Conservation (phyloP, 768 basidiomycete species). For the Mycena alexandri region DNA sequence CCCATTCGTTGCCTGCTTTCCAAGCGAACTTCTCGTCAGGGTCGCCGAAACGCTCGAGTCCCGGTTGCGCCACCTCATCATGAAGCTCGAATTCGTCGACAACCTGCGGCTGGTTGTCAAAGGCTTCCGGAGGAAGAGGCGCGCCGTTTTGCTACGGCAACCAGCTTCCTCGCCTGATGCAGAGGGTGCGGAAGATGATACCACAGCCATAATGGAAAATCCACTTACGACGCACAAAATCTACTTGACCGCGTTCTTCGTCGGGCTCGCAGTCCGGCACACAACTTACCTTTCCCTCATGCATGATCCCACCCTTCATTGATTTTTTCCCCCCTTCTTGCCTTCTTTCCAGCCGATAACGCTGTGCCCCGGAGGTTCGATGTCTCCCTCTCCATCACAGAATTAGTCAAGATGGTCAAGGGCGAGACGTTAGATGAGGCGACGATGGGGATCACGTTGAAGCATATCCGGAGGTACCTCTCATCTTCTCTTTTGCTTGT, state of each 20-base stretch:
- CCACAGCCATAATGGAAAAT: too few relatives aligned
- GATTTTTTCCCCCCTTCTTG: too few relatives aligned
- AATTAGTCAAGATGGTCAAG: conserved; percentile 81
- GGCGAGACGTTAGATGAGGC: conserved; percentile 76
- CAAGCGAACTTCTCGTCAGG: conserved; percentile 45
- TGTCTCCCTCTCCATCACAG: conserved; percentile 80
- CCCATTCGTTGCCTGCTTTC: too few relatives aligned
- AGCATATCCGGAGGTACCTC: conserved; percentile 59
- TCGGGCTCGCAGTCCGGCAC: conserved; percentile 92
- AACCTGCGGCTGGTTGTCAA: conserved; percentile 90
- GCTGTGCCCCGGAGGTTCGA: conserved; percentile 43
- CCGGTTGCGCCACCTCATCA: conserved; percentile 92
- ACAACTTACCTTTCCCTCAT: conserved; percentile 61
- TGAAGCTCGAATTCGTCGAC: conserved; percentile 97
- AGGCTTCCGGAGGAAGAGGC: conserved; percentile 94
- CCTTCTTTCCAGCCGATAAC: conserved; percentile 13
- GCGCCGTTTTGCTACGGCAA: conserved; percentile 81
- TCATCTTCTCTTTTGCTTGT: neutral
- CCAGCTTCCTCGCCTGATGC: conserved; percentile 57
- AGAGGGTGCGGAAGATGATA: too few relatives aligned
- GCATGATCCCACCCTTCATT: too few relatives aligned
- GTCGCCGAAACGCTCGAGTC: conserved; percentile 97
- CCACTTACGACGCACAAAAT: too few relatives aligned
- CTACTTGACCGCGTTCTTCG: conserved; percentile 93
- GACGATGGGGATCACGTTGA: conserved; percentile 79